Evolutionary conservation across 352 stramenopile species (phyloP).

Genomic region (Phytophthora foliorum): DNA sequence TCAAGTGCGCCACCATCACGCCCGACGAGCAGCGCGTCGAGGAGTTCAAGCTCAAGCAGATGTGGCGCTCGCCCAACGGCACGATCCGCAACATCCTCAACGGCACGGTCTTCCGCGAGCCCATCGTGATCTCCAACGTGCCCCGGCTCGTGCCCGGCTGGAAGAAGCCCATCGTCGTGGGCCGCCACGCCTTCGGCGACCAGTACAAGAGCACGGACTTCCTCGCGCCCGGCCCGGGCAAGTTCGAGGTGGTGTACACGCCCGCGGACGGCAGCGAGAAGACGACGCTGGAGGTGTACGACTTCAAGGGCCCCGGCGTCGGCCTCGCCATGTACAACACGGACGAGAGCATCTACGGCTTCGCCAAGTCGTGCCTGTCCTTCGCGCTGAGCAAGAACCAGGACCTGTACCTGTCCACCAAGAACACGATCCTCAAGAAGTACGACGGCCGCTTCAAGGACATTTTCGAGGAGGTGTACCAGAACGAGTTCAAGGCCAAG

Average conservation of each 20-base stretch:
- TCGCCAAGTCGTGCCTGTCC: slow-evolving; percentile 72
- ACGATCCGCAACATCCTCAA: slow-evolving; percentile 88
- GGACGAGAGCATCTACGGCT: slow-evolving; percentile 81
- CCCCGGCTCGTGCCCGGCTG: slow-evolving; percentile 88
- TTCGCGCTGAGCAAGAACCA: slow-evolving; percentile 74
- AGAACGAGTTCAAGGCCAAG: slow-evolving; percentile 73
- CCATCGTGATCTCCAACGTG: slow-evolving; percentile 89
- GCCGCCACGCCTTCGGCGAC: slow-evolving; percentile 90
- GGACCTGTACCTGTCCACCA: slow-evolving; percentile 87
- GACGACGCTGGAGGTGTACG: slow-evolving; percentile 66
- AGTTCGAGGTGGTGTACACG: slow-evolving; percentile 86
- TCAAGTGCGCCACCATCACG: slow-evolving; percentile 93
- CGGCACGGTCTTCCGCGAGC: slow-evolving; percentile 92
- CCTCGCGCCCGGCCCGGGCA: slow-evolving; percentile 68
- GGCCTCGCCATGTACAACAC: slow-evolving; percentile 94
- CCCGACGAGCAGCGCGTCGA: slow-evolving; percentile 86
- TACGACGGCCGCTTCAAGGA: slow-evolving; percentile 92
- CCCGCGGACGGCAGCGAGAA: slow-evolving; percentile 59
- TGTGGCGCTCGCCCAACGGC: slow-evolving; percentile 88
- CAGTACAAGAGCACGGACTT: slow-evolving; percentile 93
- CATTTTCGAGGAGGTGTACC: slow-evolving; percentile 91
- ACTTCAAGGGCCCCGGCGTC: slow-evolving; percentile 82
- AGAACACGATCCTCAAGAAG: slow-evolving; percentile 93
- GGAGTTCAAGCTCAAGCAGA: slow-evolving; percentile 89
- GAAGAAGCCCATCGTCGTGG: slow-evolving; percentile 90